phyloP scores from a whole-genome alignment of 495 filamentous ascomycete species.

The Podospora sp. region DNA sequence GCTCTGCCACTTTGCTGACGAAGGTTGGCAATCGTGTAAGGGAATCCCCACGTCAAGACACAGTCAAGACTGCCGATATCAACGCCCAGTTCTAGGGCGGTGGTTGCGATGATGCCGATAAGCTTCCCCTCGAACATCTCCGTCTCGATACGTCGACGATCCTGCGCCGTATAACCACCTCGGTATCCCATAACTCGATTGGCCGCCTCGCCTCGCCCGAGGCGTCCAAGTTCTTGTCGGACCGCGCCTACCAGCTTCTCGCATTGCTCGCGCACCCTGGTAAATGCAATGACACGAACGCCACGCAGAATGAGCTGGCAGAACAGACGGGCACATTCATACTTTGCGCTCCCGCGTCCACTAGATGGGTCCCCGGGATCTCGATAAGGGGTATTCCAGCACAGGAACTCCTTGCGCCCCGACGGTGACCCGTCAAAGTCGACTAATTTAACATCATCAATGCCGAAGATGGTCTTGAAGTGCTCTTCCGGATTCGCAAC shows the following conservation, averaged over 20 bases:
- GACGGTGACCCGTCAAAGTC: constrained; percentile 94
- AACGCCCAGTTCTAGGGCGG: constrained; percentile 88
- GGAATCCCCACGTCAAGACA: constrained; percentile 91
- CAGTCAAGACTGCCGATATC: constrained; percentile 96
- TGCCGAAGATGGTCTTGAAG: constrained; percentile 92
- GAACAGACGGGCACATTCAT: constrained; percentile 85
- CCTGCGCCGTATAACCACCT: constrained; percentile 94
- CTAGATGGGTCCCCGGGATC: constrained; percentile 85
- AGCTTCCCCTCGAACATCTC: constrained; percentile 98
- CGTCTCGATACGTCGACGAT: constrained; percentile 83
- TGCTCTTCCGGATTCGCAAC: constrained; percentile 93
- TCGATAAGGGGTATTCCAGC: constrained; percentile 97
- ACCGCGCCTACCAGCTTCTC: constrained; percentile 83
- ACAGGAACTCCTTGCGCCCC: constrained; percentile 92
- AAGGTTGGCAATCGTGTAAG: constrained; percentile 91
- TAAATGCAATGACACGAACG: constrained; percentile 93
- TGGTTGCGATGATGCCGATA: constrained; percentile 92
- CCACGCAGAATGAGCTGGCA: constrained; percentile 87
- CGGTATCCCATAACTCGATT: constrained; percentile 91
- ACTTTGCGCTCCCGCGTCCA: constrained; percentile 78
- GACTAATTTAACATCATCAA: constrained; percentile 72
- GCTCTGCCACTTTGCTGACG: constrained; percentile 94
- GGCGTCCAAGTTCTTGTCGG: constrained; percentile 68
- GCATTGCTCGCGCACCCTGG: constrained; percentile 81
- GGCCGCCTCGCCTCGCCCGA: constrained; percentile 74